These are phyloP conservation scores for Talaromyces sp. DNA, from an alignment of 2,329 filamentous ascomycete species.

Conservation along the genomic window DNA sequence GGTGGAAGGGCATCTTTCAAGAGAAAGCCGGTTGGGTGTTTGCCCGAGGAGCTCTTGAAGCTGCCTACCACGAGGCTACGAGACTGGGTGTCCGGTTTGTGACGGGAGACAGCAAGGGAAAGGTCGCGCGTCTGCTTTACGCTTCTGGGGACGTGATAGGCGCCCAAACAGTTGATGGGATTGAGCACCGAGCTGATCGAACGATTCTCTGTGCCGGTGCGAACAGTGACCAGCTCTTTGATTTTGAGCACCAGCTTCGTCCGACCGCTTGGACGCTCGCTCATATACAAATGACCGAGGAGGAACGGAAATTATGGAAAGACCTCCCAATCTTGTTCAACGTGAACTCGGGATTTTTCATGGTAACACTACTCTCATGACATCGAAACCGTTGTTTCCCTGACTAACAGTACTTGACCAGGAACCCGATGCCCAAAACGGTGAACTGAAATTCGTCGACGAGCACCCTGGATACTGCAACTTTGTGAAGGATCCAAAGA, in stretches of 20 bases:
- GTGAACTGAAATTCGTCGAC: conserved; percentile 41
- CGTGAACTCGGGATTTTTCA: conserved; percentile 47
- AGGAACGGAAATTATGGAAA: conserved; percentile 44
- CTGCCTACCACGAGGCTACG: conserved; percentile 42
- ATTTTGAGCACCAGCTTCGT: conserved; percentile 42
- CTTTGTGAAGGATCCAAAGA: conserved; percentile 26
- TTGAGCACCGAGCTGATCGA: conserved; percentile 31
- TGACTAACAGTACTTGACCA: not conserved
- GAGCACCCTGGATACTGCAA: conserved; percentile 56
- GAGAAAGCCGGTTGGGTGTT: conserved; percentile 50
- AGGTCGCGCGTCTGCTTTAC: conserved; percentile 35
- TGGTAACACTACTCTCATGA: conserved; percentile 19
- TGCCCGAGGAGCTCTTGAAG: conserved; percentile 44
- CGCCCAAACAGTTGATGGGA: conserved; percentile 36
- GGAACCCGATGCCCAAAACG: conserved; percentile 40
- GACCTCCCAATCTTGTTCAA: conserved; percentile 49
- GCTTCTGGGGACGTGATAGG: conserved; percentile 36
- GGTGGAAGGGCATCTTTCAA: conserved; percentile 42
- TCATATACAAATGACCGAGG: conserved; percentile 46
- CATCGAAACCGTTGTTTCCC: too few relatives aligned
- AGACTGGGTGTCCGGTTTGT: conserved; percentile 45
- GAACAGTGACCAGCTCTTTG: conserved; percentile 37
- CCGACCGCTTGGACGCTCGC: conserved; percentile 50
- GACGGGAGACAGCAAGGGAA: conserved; percentile 35
- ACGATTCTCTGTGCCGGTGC: conserved; percentile 44